Base-by-base conservation (phyloP, 2,329 filamentous ascomycete species). In the Botryotinia narcissicola region DNA sequence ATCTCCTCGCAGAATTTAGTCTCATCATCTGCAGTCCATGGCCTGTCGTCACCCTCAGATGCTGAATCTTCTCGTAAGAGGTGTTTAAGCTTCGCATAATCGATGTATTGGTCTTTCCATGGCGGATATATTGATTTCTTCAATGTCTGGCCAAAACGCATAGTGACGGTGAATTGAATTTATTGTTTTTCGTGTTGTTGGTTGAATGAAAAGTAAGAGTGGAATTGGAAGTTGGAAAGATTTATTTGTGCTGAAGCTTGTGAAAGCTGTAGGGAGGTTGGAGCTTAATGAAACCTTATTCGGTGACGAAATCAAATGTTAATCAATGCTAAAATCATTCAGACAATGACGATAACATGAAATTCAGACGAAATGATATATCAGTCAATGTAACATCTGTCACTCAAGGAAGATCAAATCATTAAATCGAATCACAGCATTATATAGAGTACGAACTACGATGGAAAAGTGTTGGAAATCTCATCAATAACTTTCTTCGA, bases 21-120 rank as follows among this genome's bases (percentile, higher is more conserved):
- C 86, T 98, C 96, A 82, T 99, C 96, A 64, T 95, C 91, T 79
- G 97, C 94, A 40, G 95, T 97, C 96, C 96, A 99, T 59, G 89
- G 85, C 70, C 85, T 86, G 35, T 92, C 90, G 67, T 90, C 87
- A 20, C 73, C 83, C 46, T 80, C 77, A 44, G 72, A 73, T 48
- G 69, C 72, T 9, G 76, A 86, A 81, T 93, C 90, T 82, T 98
- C 96, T 76, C 93, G 92, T 75, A 99, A 86, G 74, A 99, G 87
- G 80, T 88, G 87, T 87, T 98, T 98, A 77, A 99, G 90, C 87
- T 95, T 97, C 79, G 88, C 85, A 83, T 99, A 99, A 85, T 98
- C 95, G 81, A 99, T 93, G 86, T 99, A 98, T 80, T 97, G 89
- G 82, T 92, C 93, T 83, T 92, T 93, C 95, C 95, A 99, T 81